These are phyloP conservation scores for Coccomyxa sp. DNA, from an alignment of 139 green algal species.

Conservation along the genomic window DNA sequence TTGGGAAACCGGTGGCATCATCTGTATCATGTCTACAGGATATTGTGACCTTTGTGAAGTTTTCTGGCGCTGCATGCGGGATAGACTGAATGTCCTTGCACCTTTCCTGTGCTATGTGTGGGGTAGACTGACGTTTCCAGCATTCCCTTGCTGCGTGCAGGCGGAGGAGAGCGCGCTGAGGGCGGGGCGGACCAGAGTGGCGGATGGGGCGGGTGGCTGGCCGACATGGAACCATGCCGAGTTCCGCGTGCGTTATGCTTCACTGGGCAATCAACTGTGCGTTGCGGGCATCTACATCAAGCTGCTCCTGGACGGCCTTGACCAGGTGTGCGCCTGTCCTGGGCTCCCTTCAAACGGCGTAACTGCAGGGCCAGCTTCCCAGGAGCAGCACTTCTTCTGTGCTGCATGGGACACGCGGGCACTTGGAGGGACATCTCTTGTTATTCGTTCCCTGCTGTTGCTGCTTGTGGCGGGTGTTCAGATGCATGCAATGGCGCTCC, in stretches of 20 bases:
- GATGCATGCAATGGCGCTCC: too few species aligned
- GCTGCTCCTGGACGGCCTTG: conserved; percentile 77
- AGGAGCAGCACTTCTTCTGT: too few species aligned
- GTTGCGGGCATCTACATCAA: conserved; percentile 81
- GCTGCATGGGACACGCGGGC: too few species aligned
- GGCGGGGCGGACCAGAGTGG: conserved; percentile 28
- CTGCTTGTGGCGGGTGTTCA: too few species aligned
- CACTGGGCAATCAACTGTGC: conserved; percentile 62
- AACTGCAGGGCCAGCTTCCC: neutral
- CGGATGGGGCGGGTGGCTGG: conserved; percentile 3
- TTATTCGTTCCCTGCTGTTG: too few species aligned
- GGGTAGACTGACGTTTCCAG: too few species aligned
- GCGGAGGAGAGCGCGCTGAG: conserved; percentile 55
- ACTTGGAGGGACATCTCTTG: too few species aligned
- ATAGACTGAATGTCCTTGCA: too few species aligned
- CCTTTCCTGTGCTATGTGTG: too few species aligned
- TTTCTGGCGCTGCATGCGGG: too few species aligned
- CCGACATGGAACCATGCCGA: conserved; percentile 75
- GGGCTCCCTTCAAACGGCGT: neutral
- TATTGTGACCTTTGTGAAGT: neutral
- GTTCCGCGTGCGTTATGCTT: conserved; percentile 79
- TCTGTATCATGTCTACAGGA: neutral
- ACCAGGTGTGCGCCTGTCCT: conserved; percentile 24
- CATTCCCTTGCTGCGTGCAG: conserved; percentile 27
- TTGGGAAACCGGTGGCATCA: neutral